A percentile compares a stretch with the other conserved stretches of the same genome.
phyloP scores from a whole-genome alignment of 2,329 filamentous ascomycete genomes.

The Trichoderma polysporum region DNA sequence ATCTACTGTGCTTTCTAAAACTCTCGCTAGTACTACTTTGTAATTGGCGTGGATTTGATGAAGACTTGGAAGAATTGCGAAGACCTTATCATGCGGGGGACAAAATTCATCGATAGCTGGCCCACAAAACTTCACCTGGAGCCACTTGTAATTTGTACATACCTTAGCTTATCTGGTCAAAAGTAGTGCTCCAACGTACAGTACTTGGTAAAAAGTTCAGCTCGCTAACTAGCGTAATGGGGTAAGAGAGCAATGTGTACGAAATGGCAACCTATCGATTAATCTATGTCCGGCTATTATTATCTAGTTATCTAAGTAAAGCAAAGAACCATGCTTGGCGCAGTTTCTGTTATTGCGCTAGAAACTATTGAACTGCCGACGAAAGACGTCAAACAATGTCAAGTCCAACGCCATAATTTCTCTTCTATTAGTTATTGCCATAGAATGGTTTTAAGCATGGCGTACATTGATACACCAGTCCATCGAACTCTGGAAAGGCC shows the following conservation, averaged over 20 bases:
- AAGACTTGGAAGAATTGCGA: not conserved
- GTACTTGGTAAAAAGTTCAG: not conserved
- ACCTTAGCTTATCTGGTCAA: not conserved
- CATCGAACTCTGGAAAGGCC: too few species aligned
- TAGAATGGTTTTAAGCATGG: too few species aligned
- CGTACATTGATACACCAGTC: too few species aligned
- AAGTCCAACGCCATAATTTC: too few species aligned
- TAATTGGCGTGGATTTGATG: not conserved
- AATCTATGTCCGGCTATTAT: not conserved
- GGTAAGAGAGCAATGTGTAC: not conserved
- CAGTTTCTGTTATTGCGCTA: too few species aligned
- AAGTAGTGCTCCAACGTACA: not conserved
- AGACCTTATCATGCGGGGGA: constrained; percentile 2
- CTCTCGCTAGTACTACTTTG: not conserved
- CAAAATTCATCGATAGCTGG: not conserved
- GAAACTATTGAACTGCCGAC: too few species aligned
- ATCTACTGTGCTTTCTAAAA: not conserved
- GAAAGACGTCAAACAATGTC: too few species aligned
- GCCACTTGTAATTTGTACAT: not conserved
- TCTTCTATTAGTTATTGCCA: too few species aligned
- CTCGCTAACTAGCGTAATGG: not conserved
- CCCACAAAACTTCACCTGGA: not conserved
- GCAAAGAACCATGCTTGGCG: too few species aligned
- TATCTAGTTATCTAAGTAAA: too few species aligned
- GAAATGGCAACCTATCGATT: not conserved